A percentile compares a stretch with the other conserved stretches of the same genome.
phyloP scores from a whole-genome alignment of 108 stramenopile genomes.

The Cyclostephanos tholiformis region DNA sequence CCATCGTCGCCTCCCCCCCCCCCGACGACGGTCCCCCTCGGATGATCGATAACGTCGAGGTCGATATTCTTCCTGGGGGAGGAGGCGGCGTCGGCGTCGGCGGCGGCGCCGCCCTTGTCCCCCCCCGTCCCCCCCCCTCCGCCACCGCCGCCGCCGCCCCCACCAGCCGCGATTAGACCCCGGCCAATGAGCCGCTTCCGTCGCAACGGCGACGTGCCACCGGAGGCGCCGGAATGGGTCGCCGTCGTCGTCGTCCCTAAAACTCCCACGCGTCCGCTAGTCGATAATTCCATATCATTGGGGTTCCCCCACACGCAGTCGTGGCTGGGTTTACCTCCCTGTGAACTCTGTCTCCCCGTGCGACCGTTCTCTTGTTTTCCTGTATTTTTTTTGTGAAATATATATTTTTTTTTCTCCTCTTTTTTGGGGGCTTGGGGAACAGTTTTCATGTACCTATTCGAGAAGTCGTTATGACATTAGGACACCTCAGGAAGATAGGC shows the following conservation, averaged over 20 bases:
- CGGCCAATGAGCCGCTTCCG: constrained; percentile 2
- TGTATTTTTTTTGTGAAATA: too few relatives aligned
- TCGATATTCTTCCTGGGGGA: not conserved
- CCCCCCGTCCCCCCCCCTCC: not conserved
- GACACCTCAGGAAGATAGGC: too few relatives aligned
- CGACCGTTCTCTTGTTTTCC: too few relatives aligned
- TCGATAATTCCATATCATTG: not conserved
- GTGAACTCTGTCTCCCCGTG: too few relatives aligned
- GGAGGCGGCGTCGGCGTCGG: not conserved
- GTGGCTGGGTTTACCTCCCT: too few relatives aligned
- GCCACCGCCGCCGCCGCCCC: not conserved
- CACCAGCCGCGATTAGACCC: not conserved
- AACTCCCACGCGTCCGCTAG: not conserved
- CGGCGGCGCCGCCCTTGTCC: too few relatives aligned
- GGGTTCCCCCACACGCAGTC: not conserved
- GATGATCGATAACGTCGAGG: not conserved
- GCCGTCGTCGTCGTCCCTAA: not conserved
- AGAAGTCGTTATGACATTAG: too few relatives aligned
- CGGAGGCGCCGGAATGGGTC: not conserved
- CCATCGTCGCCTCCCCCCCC: not conserved
- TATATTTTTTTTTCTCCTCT: too few relatives aligned
- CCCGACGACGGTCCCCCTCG: not conserved
- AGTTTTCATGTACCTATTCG: too few relatives aligned
- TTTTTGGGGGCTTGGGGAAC: too few relatives aligned
- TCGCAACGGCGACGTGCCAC: not conserved